These are phyloP conservation scores for Lyophyllum decastes DNA, from an alignment of 768 basidiomycete genomes.

Conservation along the genomic window DNA sequence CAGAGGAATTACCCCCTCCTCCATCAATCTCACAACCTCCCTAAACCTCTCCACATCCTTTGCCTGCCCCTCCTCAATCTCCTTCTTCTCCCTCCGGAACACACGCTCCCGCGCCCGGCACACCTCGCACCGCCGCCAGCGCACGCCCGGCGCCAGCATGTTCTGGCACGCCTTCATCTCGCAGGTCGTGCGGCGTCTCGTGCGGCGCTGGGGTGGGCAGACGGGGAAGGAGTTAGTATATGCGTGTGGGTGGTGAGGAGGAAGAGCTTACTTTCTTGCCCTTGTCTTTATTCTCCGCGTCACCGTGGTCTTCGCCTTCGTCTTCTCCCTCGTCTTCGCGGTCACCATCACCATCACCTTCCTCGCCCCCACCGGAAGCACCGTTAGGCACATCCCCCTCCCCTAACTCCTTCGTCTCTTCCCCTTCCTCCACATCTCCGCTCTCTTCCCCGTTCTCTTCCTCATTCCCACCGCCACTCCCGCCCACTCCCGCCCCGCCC, in stretches of 20 bases:
- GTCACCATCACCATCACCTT: neutral
- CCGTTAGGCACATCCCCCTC: neutral
- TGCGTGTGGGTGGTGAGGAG: neutral
- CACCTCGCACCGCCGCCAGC: conserved; percentile 51
- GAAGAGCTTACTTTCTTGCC: neutral
- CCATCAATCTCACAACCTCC: conserved; percentile 9
- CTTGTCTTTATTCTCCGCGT: neutral
- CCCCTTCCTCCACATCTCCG: neutral
- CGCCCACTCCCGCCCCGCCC: too few species aligned
- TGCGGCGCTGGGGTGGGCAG: conserved; percentile 8
- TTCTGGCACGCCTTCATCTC: conserved; percentile 43
- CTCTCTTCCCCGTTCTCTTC: neutral
- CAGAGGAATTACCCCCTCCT: neutral
- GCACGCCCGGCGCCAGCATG: conserved; percentile 38
- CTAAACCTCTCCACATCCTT: conserved; percentile 9
- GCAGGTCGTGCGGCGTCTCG: conserved; percentile 29
- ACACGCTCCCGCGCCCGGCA: conserved; percentile 40
- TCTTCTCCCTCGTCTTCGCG: conserved; percentile 13
- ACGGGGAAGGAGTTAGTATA: neutral
- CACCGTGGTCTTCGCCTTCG: conserved; percentile 7
- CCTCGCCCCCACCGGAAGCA: neutral
- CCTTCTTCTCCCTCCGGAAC: conserved; percentile 22
- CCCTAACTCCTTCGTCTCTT: neutral
- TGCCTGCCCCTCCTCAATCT: neutral
- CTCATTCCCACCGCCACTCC: neutral